Base-by-base conservation (phyloP, 495 filamentous ascomycete species). In the Penicillium macrosclerotiorum region DNA sequence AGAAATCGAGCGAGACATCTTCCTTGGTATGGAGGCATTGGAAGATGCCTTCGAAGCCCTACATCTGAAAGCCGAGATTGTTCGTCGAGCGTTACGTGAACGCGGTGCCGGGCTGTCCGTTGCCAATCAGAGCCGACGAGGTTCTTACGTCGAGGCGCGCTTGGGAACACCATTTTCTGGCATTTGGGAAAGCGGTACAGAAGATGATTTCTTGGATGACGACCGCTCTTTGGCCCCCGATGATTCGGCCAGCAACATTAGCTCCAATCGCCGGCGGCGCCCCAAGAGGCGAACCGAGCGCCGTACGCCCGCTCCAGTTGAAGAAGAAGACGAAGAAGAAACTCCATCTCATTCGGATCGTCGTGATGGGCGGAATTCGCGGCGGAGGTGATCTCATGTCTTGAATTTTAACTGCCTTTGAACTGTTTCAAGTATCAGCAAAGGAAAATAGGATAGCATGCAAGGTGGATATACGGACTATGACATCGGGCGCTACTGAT, bases 11-110 rank as follows among this genome's bases (percentile, higher is more conserved):
- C 83, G 89, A 4, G 90, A 96, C 53, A 95, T 98, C 51, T 96
- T 88, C 70, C 78, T 79, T 20, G 85, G 89, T 32, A 96, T 98
- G 86, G 93, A 97, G 65, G 82, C 85, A 11, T 79, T 98, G 24
- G 94, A 97, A 66, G 88, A 96, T 61, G 90, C 93, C 3, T 95
- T 98, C 51, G 94, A 97, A 69, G 86, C 82, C 33, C 80, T 98
- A 23, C 94, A 98, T 57, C 74, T 76, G 54, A 86, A 83, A 56
- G 90, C 94, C 12, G 89, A 97, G 56, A 61, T 73, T 0, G 88
- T 98, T 13, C 86, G 94, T 0, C 81, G 79, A 11, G 78, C 84
- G 2, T 77, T 97, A 2, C 83, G 90, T 4, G 83, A 90, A 54
- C 84, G 91, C 14, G 80, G 82, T 17, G 86, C 88, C 9, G 90